Evolutionary conservation across 2,329 filamentous ascomycete species (phyloP), one percentile per base, ranked within the genome.

Genomic region (Penicillium vulpinum): DNA sequence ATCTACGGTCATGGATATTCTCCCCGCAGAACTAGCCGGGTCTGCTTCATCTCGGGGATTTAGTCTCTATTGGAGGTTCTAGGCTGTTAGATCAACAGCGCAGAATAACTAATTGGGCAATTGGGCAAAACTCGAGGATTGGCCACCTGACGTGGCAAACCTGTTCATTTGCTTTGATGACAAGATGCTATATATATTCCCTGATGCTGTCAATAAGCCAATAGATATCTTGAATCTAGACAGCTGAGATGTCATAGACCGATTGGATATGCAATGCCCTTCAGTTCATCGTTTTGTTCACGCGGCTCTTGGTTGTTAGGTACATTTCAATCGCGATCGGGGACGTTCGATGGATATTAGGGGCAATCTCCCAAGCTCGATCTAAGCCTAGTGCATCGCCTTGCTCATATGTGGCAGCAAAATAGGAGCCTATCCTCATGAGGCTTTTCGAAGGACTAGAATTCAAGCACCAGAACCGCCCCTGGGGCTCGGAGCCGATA

Each of bases 1-100:
- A 26, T 51, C 21, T 36, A 56, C 24, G 29, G 51, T 56, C 55
- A 56, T 54, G 60, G 58, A 52, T 50, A 36, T 39, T 18, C 29
- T 35, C 29, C 50, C 54, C 59, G 48, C 24, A 49, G 51, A 49
- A 35, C 45, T 44, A 48, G 38, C 40, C 24, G 24, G 24, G 28
- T 7, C 6, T 44, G 1, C 15, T 46, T 22, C 33, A 36, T 41
- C 21, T 38, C 41, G 9, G n/a, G 22, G 26, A 3, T 2, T 39
- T 45, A 1, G 24, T 21, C 10, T 22, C 22, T 21, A 18, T 24
- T 29, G n/a, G 18, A 24, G 2, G 33, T 26, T 15, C 16, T 5
- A 28, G 5, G n/a, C 3, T 36, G 15, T 18, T 15, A 2, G 5
- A 8, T n/a, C 9, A 31, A 47, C 8, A 36, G 2, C n/a, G n/a